phyloP scores from a whole-genome alignment of 306 rosid genomes.

The Coriaria nepalensis region DNA sequence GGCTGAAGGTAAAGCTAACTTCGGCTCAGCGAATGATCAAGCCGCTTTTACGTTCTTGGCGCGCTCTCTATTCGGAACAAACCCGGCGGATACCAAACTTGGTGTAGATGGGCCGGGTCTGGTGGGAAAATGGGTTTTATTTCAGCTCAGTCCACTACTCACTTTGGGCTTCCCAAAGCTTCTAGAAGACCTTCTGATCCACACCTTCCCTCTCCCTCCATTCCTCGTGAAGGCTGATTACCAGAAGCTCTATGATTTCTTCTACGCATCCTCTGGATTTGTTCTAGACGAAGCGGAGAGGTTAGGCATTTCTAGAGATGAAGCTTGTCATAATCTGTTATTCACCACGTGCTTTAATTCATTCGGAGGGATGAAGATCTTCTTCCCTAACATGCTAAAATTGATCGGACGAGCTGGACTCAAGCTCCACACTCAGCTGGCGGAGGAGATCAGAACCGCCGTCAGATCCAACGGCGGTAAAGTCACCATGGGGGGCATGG shows the following conservation, averaged over 20 bases:
- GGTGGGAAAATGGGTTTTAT: constrained; percentile 43
- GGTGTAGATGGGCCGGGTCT: constrained; percentile 54
- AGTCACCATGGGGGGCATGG: constrained; percentile 60
- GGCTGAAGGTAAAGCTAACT: constrained; percentile 33
- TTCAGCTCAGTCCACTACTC: constrained; percentile 49
- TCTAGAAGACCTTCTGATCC: constrained; percentile 45
- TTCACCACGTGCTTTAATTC: constrained; percentile 87
- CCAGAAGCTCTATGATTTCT: constrained; percentile 54
- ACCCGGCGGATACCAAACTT: constrained; percentile 41
- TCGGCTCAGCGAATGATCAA: constrained; percentile 41
- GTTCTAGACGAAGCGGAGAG: constrained; percentile 61
- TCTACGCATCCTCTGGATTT: constrained; percentile 33
- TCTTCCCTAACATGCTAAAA: constrained; percentile 50
- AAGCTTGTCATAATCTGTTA: constrained; percentile 74
- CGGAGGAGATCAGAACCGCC: constrained; percentile 50
- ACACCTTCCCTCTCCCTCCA: constrained; percentile 49
- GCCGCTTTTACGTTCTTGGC: constrained; percentile 65
- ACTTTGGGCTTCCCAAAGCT: constrained; percentile 55
- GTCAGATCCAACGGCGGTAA: constrained; percentile 46
- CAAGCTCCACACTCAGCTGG: constrained; percentile 41
- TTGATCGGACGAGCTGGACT: constrained; percentile 54
- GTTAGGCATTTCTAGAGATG: constrained; percentile 57
- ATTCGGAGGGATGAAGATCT: constrained; percentile 60
- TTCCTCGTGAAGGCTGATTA: constrained; percentile 46
- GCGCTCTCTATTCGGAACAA: constrained; percentile 29